Conservation (phyloP, 2,329 filamentous ascomycete species). For the Aspergillus versicolor region DNA sequence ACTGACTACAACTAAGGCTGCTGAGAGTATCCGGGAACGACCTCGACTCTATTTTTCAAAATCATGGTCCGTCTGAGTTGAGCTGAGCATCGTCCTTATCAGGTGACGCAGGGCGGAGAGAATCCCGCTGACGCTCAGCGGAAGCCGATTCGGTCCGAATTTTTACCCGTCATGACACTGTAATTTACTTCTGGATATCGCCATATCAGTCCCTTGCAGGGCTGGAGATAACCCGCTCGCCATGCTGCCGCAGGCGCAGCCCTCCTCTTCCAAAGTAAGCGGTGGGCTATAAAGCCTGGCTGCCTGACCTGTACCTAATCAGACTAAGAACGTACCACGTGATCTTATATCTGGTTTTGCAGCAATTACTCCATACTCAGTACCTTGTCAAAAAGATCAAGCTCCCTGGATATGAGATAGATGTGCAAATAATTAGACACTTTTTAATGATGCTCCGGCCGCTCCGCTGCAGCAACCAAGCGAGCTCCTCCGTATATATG, state of each 20-base stretch:
- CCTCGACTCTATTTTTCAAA: background rate
- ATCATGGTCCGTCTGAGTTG: background rate
- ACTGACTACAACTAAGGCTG: too few species aligned
- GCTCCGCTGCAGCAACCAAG: background rate
- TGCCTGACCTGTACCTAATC: background rate
- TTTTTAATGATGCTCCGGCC: too few species aligned
- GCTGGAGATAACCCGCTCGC: background rate
- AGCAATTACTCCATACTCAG: too few species aligned
- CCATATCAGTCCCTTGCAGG: conserved; percentile 7
- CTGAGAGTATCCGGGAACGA: background rate
- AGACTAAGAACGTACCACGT: background rate
- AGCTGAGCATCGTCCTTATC: background rate
- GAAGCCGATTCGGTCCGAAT: conserved; percentile 10
- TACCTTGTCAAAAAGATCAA: too few species aligned
- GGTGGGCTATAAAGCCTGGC: background rate
- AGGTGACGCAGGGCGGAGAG: conserved; percentile 15
- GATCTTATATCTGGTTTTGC: background rate
- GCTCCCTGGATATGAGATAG: too few species aligned
- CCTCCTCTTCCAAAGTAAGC: background rate
- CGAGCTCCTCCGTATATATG: background rate
- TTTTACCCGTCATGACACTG: conserved; percentile 12
- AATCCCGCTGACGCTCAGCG: conserved; percentile 28
- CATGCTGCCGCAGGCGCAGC: background rate
- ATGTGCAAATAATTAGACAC: too few species aligned
- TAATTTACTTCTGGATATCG: background rate